Evolutionary conservation across 73 alveolate genomes (phyloP).

Genomic region (Paraurostyla sp.): DNA sequence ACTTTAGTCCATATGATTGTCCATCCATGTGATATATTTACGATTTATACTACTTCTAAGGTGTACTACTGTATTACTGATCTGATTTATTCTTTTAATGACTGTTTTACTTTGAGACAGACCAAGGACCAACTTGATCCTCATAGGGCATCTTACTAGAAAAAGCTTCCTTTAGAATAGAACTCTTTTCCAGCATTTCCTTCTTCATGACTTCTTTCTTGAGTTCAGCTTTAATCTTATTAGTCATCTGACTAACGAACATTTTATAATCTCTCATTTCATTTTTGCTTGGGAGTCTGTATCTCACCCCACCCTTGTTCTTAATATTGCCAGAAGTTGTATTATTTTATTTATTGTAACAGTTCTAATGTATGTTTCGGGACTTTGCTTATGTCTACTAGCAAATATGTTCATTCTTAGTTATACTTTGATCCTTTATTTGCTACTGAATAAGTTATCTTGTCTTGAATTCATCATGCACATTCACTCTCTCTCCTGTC

Average conservation of each 20-base stretch:
- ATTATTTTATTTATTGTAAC: not conserved
- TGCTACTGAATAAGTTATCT: no score
- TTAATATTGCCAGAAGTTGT: not conserved
- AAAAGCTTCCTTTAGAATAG: not conserved
- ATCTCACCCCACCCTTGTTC: not conserved
- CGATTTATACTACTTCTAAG: not conserved
- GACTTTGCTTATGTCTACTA: no score
- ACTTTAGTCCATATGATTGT: not conserved
- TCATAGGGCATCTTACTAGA: not conserved
- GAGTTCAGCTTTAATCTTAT: not conserved
- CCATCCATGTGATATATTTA: not conserved
- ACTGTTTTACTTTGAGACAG: no score
- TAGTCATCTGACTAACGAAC: not conserved
- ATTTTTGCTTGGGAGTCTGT: not conserved
- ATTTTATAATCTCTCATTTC: slow-evolving; percentile 1
- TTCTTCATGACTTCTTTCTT: not conserved
- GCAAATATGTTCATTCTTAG: no score
- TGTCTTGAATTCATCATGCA: no score
- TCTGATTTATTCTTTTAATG: no score
- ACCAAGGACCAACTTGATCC: no score
- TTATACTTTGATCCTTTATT: no score
- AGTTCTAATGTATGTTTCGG: no score
- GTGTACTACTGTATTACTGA: not conserved
- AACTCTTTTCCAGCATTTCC: not conserved
- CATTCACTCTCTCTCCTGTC: no score